Conservation (phyloP, 306 rosid genomes). For the Acacia crassicarpa region DNA sequence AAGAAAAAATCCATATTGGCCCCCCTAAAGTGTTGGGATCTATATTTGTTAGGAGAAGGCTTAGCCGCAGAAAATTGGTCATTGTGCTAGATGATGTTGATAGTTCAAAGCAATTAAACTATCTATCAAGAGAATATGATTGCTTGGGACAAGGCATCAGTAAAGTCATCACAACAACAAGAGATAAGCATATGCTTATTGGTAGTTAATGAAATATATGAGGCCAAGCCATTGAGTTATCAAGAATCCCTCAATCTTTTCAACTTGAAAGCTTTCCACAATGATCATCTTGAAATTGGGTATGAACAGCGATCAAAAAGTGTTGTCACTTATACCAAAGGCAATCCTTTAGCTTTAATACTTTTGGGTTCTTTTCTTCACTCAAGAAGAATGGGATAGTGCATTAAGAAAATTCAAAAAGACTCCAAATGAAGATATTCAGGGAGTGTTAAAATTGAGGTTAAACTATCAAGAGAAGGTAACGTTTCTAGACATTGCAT, state of each 20-base stretch:
- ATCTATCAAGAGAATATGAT: neutral
- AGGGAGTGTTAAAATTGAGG: neutral
- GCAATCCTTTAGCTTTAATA: constrained; percentile 11
- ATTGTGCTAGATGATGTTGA: neutral
- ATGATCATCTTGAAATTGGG: neutral
- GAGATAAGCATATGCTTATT: neutral
- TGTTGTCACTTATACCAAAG: neutral
- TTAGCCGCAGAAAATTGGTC: too few relatives aligned
- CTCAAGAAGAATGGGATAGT: neutral
- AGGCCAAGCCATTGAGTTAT: neutral
- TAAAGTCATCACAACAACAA: constrained; percentile 1
- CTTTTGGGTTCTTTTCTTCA: constrained; percentile 1
- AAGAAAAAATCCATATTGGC: too few relatives aligned
- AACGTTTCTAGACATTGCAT: neutral
- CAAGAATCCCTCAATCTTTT: constrained; percentile 17
- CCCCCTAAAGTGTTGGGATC: too few relatives aligned
- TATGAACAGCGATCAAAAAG: neutral
- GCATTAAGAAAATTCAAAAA: neutral
- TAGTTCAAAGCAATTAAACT: too few relatives aligned
- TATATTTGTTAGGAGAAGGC: too few relatives aligned
- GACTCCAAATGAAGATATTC: neutral
- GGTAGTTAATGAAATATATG: neutral
- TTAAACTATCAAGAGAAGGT: neutral
- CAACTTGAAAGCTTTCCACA: constrained; percentile 30
- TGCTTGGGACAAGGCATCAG: neutral